A percentile compares a stretch with the other conserved stretches of the same genome.
phyloP scores from a whole-genome alignment of 1,284 basidiomycete species.

The Cerioporus squamosus region DNA sequence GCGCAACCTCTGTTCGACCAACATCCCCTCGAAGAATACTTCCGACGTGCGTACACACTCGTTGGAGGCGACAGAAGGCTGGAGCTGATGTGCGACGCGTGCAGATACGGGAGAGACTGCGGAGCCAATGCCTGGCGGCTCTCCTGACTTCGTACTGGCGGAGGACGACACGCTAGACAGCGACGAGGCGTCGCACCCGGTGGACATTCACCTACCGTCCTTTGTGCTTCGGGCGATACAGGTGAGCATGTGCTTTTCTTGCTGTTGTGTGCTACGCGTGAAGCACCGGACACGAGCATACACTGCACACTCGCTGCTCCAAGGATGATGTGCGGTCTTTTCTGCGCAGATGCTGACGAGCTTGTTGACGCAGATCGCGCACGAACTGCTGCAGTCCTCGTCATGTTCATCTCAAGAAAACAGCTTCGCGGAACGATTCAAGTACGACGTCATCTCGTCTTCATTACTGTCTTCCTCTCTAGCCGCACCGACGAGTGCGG shows the following conservation, averaged over 20 bases:
- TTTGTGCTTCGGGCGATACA: conserved; percentile 16
- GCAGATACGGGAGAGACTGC: conserved; percentile 60
- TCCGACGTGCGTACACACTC: conserved; percentile 54
- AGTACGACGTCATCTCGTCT: conserved; percentile 85
- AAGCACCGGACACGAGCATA: too few relatives aligned
- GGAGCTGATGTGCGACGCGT: conserved; percentile 7
- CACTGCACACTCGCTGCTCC: too few relatives aligned
- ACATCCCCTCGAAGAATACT: conserved; percentile 76
- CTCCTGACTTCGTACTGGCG: conserved; percentile 25
- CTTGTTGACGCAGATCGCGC: conserved; percentile 36
- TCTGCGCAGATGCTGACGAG: too few relatives aligned
- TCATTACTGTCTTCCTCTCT: conserved; percentile 64
- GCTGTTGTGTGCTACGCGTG: too few relatives aligned
- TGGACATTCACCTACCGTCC: conserved; percentile 12
- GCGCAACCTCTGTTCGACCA: conserved; percentile 79
- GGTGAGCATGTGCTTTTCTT: conserved; percentile 18
- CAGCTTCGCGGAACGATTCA: conserved; percentile 76
- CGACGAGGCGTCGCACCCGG: background rate
- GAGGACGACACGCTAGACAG: conserved; percentile 12
- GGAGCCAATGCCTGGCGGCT: conserved; percentile 30
- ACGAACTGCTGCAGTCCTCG: conserved; percentile 28
- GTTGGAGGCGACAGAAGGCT: background rate
- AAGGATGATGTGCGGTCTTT: too few relatives aligned
- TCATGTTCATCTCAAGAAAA: conserved; percentile 30
- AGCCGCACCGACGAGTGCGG: conserved; percentile 30